A percentile compares a stretch with the other conserved stretches of the same genome.
phyloP scores from a whole-genome alignment of 2,329 filamentous ascomycete genomes.

The Fusarium torreyae region DNA sequence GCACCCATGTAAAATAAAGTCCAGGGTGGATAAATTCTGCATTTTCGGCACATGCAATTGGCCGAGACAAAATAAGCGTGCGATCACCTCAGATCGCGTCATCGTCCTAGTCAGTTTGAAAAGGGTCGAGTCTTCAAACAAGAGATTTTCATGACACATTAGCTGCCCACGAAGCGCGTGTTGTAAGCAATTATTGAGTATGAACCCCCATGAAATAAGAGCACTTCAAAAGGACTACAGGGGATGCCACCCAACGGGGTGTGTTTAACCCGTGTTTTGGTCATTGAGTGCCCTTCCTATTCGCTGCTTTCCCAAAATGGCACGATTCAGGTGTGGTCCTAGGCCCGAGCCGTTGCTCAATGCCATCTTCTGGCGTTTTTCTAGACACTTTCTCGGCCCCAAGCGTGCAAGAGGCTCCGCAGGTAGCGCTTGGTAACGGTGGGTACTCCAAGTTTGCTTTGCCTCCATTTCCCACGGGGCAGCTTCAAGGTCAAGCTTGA shows the following conservation, averaged over 20 bases:
- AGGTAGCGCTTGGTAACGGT: background rate
- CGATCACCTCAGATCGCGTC: conserved; percentile 52
- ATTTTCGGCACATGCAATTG: conserved; percentile 25
- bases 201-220: background rate
- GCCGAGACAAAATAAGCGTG: conserved; percentile 15
- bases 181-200: background rate
- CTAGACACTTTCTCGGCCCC: conserved; percentile 41
- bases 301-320: conserved; percentile 37
- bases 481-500: background rate
- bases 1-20: conserved; percentile 19
- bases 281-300: conserved; percentile 26
- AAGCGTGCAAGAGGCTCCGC: conserved; percentile 25
- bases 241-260: background rate
- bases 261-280: background rate
- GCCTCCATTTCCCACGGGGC: conserved; percentile 22
- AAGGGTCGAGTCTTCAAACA: conserved; percentile 14
- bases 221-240: background rate
- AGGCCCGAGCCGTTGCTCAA: conserved; percentile 26
- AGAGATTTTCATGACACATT: conserved; percentile 45
- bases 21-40: conserved; percentile 36
- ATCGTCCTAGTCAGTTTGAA: conserved; percentile 47
- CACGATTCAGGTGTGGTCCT: conserved; percentile 33
- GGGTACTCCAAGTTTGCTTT: conserved; percentile 32
- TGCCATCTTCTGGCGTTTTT: conserved; percentile 43
- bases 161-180: conserved; percentile 28